A percentile compares a stretch with the other conserved stretches of the same genome.
Evolutionary conservation across 352 stramenopile species (phyloP).

Genomic region (Poterioochromonas sp.): DNA sequence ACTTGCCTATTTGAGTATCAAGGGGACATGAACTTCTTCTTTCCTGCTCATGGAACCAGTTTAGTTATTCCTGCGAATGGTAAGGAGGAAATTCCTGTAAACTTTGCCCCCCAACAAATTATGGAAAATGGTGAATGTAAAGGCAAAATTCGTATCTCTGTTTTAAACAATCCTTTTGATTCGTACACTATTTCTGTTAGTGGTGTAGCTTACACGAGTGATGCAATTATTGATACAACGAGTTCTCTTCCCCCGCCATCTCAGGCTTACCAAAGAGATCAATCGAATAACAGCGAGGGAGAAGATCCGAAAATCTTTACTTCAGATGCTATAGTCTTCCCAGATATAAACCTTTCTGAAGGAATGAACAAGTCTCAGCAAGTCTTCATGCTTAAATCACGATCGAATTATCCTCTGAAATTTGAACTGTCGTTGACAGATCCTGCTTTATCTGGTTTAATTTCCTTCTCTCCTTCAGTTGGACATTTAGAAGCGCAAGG

Average conservation of each 20-base stretch:
- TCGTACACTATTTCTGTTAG: slow-evolving; percentile 60
- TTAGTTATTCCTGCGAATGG: slow-evolving; percentile 57
- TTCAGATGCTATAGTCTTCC: slow-evolving; percentile 64
- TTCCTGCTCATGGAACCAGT: slow-evolving; percentile 55
- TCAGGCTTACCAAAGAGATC: slow-evolving; percentile 37
- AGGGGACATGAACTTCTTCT: slow-evolving; percentile 58
- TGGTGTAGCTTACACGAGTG: slow-evolving; percentile 54
- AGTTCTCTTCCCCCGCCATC: slow-evolving; percentile 49
- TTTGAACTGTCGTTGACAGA: slow-evolving; percentile 58
- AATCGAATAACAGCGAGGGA: slow-evolving; percentile 68
- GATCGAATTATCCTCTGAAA: slow-evolving; percentile 52
- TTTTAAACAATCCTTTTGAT: slow-evolving; percentile 79
- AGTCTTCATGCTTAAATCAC: slow-evolving; percentile 63
- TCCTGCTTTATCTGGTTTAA: slow-evolving; percentile 32
- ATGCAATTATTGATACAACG: slow-evolving; percentile 25
- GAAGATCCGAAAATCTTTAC: slow-evolving; percentile 47
- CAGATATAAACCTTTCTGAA: slow-evolving; percentile 57
- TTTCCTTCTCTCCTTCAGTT: slow-evolving; percentile 58
- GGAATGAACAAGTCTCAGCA: slow-evolving; percentile 43
- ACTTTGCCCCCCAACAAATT: slow-evolving; percentile 57
- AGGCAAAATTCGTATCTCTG: slow-evolving; percentile 60
- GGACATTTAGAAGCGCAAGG: slow-evolving; percentile 50
- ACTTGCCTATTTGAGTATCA: slow-evolving; percentile 65
- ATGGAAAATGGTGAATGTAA: slow-evolving; percentile 55
- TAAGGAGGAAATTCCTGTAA: slow-evolving; percentile 54